Percentiles rank a stretch among this genome's conserved stretches.
phyloP scores from a whole-genome alignment of 73 alveolate genomes.

The Symbiodinium natans region DNA sequence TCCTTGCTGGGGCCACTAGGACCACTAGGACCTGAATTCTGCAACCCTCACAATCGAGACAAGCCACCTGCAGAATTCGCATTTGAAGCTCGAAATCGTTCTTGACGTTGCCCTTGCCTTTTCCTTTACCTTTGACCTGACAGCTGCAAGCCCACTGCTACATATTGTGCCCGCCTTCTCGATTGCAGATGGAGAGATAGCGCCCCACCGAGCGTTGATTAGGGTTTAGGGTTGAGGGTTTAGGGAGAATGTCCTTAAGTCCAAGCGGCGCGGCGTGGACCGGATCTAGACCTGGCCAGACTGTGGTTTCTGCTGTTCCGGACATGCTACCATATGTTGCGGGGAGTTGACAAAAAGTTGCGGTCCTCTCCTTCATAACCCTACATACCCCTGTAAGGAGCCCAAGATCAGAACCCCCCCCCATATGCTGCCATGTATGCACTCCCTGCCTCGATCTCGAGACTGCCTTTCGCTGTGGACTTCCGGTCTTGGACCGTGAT shows the following conservation, averaged over 20 bases:
- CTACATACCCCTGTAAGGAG: too few species aligned
- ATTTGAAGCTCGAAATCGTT: conserved; percentile 87
- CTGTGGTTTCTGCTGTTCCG: too few species aligned
- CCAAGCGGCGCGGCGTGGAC: background rate
- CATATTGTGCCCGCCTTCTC: too few species aligned
- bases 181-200: too few species aligned
- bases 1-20: background rate
- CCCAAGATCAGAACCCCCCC: too few species aligned
- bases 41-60: background rate
- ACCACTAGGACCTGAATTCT: background rate
- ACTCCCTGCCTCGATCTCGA: conserved; percentile 20
- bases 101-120: conserved; percentile 81
- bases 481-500: conserved; percentile 80
- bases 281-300: background rate
- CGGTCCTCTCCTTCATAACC: background rate
- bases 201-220: too few species aligned
- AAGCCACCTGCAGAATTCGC: conserved; percentile 62
- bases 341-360: too few species aligned
- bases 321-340: too few species aligned
- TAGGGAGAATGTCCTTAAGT: too few species aligned
- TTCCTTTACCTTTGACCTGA: conserved; percentile 69
- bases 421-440: too few species aligned
- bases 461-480: conserved; percentile 60
- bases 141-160: too few species aligned
- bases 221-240: too few species aligned